Evolutionary conservation across 129 eudicot genomes (phyloP).

Genomic region (Ambrosia trifida): DNA sequence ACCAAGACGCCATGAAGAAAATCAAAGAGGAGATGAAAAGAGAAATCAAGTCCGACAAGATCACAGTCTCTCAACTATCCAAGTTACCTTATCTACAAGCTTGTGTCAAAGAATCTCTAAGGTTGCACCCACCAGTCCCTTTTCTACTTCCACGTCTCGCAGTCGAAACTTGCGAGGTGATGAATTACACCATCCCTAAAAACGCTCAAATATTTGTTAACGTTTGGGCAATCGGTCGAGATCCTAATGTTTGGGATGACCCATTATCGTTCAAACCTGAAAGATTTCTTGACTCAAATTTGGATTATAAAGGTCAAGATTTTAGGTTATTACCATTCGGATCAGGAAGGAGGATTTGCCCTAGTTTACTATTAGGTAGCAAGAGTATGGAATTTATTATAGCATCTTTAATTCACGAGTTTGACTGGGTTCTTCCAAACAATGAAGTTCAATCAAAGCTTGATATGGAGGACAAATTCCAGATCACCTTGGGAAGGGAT

Average conservation of each 20-base stretch:
- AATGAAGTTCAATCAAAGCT: constrained; percentile 17
- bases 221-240: constrained; percentile 40
- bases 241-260: constrained; percentile 38
- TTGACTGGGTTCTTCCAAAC: constrained; percentile 32
- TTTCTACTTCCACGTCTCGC: constrained; percentile 33
- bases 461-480: constrained; percentile 36
- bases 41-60: constrained; percentile 10
- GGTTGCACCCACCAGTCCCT: constrained; percentile 41
- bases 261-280: constrained; percentile 41
- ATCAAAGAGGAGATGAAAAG: constrained; percentile 23
- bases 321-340: constrained; percentile 44
- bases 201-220: constrained; percentile 30
- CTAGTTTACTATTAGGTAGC: constrained; percentile 37
- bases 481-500: constrained; percentile 21
- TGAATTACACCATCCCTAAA: constrained; percentile 33
- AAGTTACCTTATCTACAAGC: constrained; percentile 40
- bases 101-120: constrained; percentile 32
- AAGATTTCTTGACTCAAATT: constrained; percentile 22
- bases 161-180: constrained; percentile 23
- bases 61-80: constrained; percentile 25
- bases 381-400: constrained; percentile 22
- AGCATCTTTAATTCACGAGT: constrained; percentile 29
- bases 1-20: constrained; percentile 14
- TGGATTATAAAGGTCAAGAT: constrained; percentile 34
- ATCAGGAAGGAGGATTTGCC: constrained; percentile 45